These are phyloP conservation scores for Beauveria asiatica DNA, from an alignment of 2,329 filamentous ascomycete genomes.

Conservation along the genomic window DNA sequence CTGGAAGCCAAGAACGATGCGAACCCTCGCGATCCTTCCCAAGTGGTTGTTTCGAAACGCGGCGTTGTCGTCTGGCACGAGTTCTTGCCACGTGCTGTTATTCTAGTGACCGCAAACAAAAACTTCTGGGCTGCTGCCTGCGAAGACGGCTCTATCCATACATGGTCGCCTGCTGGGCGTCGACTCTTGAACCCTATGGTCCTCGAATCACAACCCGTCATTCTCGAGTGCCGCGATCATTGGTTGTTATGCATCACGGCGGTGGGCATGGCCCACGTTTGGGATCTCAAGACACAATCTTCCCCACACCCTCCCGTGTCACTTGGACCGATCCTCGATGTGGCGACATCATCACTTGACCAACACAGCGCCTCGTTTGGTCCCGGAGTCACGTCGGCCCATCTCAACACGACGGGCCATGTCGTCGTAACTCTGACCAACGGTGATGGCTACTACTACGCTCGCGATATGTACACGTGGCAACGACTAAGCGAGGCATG, in stretches of 20 bases:
- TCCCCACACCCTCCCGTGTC: conserved; percentile 86
- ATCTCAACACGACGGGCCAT: conserved; percentile 79
- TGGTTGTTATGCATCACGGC: conserved; percentile 88
- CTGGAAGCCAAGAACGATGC: conserved; percentile 83
- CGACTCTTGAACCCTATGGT: conserved; percentile 77
- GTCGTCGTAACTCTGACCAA: conserved; percentile 88
- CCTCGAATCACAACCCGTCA: conserved; percentile 86
- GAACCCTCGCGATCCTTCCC: conserved; percentile 70
- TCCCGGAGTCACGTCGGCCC: conserved; percentile 82
- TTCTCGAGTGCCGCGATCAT: conserved; percentile 80
- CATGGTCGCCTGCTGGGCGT: conserved; percentile 88
- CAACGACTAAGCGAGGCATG: conserved; percentile 92
- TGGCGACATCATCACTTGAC: conserved; percentile 71
- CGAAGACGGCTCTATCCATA: conserved; percentile 82
- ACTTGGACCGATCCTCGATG: conserved; percentile 78
- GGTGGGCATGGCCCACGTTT: conserved; percentile 83
- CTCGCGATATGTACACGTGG: conserved; percentile 78
- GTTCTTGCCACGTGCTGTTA: conserved; percentile 74
- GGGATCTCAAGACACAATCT: conserved; percentile 77
- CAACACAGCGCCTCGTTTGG: conserved; percentile 65
- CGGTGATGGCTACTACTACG: conserved; percentile 89
- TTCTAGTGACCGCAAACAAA: conserved; percentile 85
- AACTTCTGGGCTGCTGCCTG: conserved; percentile 89
- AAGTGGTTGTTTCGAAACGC: conserved; percentile 72
- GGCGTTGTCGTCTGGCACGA: conserved; percentile 87